Evolutionary conservation across 768 basidiomycete genomes (phyloP), one percentile per base, ranked within the genome.

Genomic region (Leccinum ochraceum): DNA sequence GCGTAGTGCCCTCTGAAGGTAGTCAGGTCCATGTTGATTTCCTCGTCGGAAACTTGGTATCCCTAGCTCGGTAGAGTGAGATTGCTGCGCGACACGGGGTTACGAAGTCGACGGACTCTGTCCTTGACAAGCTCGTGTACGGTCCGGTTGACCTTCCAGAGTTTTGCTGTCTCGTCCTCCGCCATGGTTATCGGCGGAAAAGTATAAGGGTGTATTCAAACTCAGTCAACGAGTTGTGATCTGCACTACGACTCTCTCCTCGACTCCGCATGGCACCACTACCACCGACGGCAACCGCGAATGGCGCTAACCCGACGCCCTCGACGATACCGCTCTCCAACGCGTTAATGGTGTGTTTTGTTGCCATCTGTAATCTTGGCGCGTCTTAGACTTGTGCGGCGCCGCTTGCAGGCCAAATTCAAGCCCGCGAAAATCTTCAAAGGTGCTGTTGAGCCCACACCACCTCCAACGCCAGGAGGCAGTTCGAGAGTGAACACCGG

Each of bases 71-170:
- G 62, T 28, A 44, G 44, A 61, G 61, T 71, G 49, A 70, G 66
- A 68, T 56, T 56, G 49, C 32, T 51, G 49, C 26, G 61, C 28
- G 53, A 63, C n/a, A 59, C 10, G 56, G 30, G 34, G 20, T 14
- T 42, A 64, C 59, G 34, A 64, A 58, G 58, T 57, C 60, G 60
- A 68, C 63, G 42, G 71, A 98, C 97, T 80, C 97, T 86, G 75
- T 99, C 96, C 74, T 88, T 86, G 63, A 95, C 93, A 56, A 99
- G 87, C 77, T 99, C 96, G 73, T 98, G 95, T 48, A 98, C 90
- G 53, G 97, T 98, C 68, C 93, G 80, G 76, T 94, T 94, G 63
- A 98, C 95, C 70, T 95, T 90, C 94, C 95, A 98, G 71, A 98
- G 82, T 70, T 87, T 88, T 60, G 95, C 90, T 62, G 88, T 84